A percentile compares a stretch with the other conserved stretches of the same genome.
Evolutionary conservation across 495 filamentous ascomycete species (phyloP).

Genomic region (Clohesyomyces aquaticus): DNA sequence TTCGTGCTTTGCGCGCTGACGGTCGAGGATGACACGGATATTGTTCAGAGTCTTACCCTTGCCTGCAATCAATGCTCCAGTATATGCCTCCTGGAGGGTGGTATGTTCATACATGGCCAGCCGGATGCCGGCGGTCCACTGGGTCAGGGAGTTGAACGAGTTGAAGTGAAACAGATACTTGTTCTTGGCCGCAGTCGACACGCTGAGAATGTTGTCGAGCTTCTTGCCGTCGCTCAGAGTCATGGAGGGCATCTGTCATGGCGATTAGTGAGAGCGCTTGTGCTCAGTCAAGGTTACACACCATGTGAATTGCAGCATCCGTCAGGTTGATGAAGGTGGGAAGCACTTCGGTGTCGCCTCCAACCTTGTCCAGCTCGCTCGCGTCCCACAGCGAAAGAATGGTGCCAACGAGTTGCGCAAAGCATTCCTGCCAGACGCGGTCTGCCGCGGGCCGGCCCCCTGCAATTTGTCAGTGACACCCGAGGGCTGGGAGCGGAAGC

Average conservation of each 20-base stretch:
- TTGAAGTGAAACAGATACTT: constrained; percentile 96
- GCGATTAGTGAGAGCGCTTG: constrained; percentile 4
- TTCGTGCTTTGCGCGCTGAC: constrained; percentile 72
- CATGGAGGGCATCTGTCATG: constrained; percentile 82
- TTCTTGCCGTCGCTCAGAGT: constrained; percentile 70
- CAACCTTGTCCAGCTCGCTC: constrained; percentile 85
- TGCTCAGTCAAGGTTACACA: constrained; percentile 48
- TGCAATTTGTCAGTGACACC: constrained; percentile 50
- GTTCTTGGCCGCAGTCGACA: constrained; percentile 93
- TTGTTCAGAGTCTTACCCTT: constrained; percentile 88
- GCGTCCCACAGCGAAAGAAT: constrained; percentile 97
- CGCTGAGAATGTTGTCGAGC: constrained; percentile 89
- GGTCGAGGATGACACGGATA: constrained; percentile 83
- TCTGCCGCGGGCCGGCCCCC: constrained; percentile 85
- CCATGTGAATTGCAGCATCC: constrained; percentile 97
- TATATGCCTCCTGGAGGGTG: constrained; percentile 94
- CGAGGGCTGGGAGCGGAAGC: background rate
- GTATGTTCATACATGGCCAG: constrained; percentile 94
- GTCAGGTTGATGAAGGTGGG: constrained; percentile 97
- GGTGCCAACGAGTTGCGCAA: constrained; percentile 93
- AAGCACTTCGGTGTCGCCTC: constrained; percentile 78
- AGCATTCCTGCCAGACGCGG: constrained; percentile 94
- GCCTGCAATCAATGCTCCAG: constrained; percentile 90
- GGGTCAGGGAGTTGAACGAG: constrained; percentile 86
- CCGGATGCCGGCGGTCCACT: constrained; percentile 95